Evolutionary conservation across 345 rosid genomes (phyloP).

Genomic region (Aegle marmelos): DNA sequence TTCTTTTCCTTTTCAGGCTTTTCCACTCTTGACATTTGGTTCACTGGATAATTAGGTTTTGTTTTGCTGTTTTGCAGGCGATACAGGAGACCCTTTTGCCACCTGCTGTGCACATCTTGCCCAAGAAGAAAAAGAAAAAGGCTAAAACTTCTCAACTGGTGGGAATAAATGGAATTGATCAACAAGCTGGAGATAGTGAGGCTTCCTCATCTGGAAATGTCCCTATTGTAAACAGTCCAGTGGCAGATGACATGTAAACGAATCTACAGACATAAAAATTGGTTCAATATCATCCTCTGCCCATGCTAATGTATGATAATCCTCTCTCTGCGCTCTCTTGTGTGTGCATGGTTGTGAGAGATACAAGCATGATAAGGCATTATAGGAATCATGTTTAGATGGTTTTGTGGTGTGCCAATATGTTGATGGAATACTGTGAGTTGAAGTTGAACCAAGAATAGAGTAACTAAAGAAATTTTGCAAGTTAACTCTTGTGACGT

Average conservation of each 20-base stretch:
- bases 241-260: conserved; percentile 14
- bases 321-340: conserved; percentile 1
- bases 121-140: conserved; percentile 41
- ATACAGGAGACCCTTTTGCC: conserved; percentile 82
- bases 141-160: conserved; percentile 29
- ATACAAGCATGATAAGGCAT: not conserved
- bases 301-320: conserved; percentile 36
- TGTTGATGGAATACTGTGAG: not conserved
- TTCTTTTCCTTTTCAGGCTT: not conserved
- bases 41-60: not conserved
- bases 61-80: conserved; percentile 38
- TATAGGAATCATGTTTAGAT: not conserved
- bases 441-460: not conserved
- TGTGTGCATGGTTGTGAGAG: not conserved
- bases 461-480: not conserved
- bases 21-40: not conserved
- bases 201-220: conserved; percentile 15
- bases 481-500: not conserved
- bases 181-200: conserved; percentile 23
- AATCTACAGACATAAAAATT: conserved; percentile 18
- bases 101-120: conserved; percentile 59
- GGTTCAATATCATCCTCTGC: conserved; percentile 34
- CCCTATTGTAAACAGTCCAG: conserved; percentile 25
- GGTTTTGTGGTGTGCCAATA: not conserved
- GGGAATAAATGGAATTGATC: conserved; percentile 39